A percentile compares a stretch with the other conserved stretches of the same genome.
Conservation (phyloP, 805 yeast genomes). For the Hanseniaspora clermontiae region DNA sequence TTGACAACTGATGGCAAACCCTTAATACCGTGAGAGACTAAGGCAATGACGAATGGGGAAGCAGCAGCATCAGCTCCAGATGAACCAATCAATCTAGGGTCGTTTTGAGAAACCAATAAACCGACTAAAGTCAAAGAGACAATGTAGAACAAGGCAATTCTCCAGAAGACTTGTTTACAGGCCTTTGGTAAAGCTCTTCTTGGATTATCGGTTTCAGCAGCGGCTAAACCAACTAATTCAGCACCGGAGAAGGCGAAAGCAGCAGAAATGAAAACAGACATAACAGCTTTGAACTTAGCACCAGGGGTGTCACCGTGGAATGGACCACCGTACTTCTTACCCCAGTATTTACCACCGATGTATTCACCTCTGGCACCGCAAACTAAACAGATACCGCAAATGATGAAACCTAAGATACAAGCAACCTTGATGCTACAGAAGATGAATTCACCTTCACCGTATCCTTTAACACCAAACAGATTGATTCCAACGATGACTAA, state of each 20-base stretch:
- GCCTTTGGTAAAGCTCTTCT: slow-evolving; percentile 39
- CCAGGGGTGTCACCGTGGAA: slow-evolving; percentile 35
- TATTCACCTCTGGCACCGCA: slow-evolving; percentile 37
- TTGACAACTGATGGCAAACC: slow-evolving; percentile 57
- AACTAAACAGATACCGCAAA: slow-evolving; percentile 38
- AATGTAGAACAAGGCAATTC: slow-evolving; percentile 38
- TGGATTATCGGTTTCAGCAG: slow-evolving; percentile 39
- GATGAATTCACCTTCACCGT: slow-evolving; percentile 43
- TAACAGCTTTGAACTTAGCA: slow-evolving; percentile 39
- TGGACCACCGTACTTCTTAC: slow-evolving; percentile 36
- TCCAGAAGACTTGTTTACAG: slow-evolving; percentile 45
- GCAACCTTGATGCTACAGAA: slow-evolving; percentile 38
- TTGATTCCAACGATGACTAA: slow-evolving; percentile 37
- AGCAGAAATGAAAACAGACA: slow-evolving; percentile 43
- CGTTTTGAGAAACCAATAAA: slow-evolving; percentile 36
- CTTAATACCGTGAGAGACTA: slow-evolving; percentile 55
- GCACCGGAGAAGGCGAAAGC: slow-evolving; percentile 45
- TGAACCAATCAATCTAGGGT: slow-evolving; percentile 35
- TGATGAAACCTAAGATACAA: slow-evolving; percentile 42
- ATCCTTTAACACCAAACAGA: slow-evolving; percentile 42
- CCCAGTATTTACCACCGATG: slow-evolving; percentile 41
- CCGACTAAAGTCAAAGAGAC: slow-evolving; percentile 36
- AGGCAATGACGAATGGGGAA: slow-evolving; percentile 69
- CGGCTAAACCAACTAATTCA: slow-evolving; percentile 41
- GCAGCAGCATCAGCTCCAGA: slow-evolving; percentile 48